Base-by-base conservation (phyloP, 2,329 filamentous ascomycete genomes). In the Mariannaea elegans region DNA sequence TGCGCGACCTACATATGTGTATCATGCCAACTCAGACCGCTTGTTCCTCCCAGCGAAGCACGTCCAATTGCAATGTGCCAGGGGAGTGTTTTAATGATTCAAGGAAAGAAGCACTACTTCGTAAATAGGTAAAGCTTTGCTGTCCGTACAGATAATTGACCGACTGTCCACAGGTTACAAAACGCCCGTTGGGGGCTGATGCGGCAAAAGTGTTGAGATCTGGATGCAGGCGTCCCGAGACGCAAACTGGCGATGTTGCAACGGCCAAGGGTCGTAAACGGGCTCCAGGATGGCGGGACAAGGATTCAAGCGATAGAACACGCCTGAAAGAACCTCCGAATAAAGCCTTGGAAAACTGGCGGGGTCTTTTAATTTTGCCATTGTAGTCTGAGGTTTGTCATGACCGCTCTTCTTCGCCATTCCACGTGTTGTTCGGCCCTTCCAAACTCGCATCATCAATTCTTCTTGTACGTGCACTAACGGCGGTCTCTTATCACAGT, bases 21-120 rank as follows among this genome's bases (percentile, higher is more conserved):
- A 63, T 66, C 57, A 65, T 67, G 67, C 65, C 67, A 70, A 55
- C 67, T 70, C 67, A 70, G 67, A 70, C 67, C 67, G 67, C 67
- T 59, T 67, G 46, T 70, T 64, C 18, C 60, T 58, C 42, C 21
- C 45, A 29, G 44, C 31, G 38, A 45, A 29, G 45, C 13, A 29
- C 38, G 45, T 18, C 56, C 56, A 59, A 59, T 59, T 59, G 49
- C 21, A 49, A 7, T 18, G 48, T 41, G 19, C n/a, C 36, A 19
- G 21, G 42, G 56, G 48, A 6, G 36, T 7, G 36, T 19, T n/a
- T 3, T 24, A 10, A 27, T 3, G 9, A 12, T 13, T 44, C 7
- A 24, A 14, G 9, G 5, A 4, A 3, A 7, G 16, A 19, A 9
- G 3, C 19, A 27, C 19, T 44, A 44, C 39, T 13, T 14, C 39